Percentiles rank a stretch among this genome's conserved stretches.
phyloP scores from a whole-genome alignment of 2,329 filamentous ascomycete species.

The Nothopassalora personata region DNA sequence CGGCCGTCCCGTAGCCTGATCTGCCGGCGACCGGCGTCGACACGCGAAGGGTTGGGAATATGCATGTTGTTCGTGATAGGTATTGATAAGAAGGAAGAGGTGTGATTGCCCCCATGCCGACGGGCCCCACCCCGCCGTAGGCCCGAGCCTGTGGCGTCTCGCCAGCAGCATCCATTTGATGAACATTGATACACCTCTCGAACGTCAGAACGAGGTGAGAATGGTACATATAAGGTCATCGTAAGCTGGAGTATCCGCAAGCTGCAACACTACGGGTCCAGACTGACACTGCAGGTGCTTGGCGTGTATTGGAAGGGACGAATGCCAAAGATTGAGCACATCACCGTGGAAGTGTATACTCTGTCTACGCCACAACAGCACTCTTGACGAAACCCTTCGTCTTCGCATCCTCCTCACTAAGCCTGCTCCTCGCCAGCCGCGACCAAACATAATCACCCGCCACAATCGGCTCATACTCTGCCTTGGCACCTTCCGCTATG shows the following conservation, averaged over 20 bases:
- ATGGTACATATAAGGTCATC: not conserved
- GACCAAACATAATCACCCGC: slow-evolving; percentile 24
- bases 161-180: not conserved
- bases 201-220: too few relatives aligned
- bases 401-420: slow-evolving; percentile 17
- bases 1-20: not conserved
- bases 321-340: not conserved
- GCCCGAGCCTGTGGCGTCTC: not conserved
- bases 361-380: not conserved
- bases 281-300: not conserved
- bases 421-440: slow-evolving; percentile 17
- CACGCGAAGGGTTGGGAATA: not conserved
- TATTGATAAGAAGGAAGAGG: not conserved
- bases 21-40: not conserved
- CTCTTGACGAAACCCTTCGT: slow-evolving; percentile 3
- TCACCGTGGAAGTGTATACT: not conserved
- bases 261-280: not conserved
- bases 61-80: not conserved
- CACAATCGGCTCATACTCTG: slow-evolving; percentile 20
- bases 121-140: not conserved
- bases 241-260: not conserved
- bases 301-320: not conserved
- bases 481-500: slow-evolving; percentile 10
- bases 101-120: not conserved
- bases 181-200: not conserved